These are phyloP conservation scores for Wickerhamomyces bovis DNA, from an alignment of 805 yeast species.

Conservation along the genomic window DNA sequence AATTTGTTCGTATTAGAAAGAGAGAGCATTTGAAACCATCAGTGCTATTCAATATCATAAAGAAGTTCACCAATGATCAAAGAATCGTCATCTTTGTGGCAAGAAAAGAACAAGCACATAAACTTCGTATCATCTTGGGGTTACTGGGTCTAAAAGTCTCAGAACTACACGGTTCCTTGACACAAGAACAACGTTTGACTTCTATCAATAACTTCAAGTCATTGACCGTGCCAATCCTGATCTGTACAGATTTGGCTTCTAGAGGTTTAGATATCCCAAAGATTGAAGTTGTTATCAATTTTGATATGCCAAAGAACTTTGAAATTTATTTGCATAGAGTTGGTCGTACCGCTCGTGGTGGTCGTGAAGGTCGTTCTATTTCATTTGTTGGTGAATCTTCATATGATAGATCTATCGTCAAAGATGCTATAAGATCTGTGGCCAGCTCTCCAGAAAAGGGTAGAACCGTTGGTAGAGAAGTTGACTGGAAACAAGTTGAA, in stretches of 20 bases:
- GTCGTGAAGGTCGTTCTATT: conserved; percentile 89
- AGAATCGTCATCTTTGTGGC: conserved; percentile 88
- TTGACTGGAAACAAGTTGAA: conserved; percentile 87
- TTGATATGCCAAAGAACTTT: conserved; percentile 89
- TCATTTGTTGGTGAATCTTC: conserved; percentile 90
- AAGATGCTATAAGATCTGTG: conserved; percentile 73
- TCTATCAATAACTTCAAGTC: conserved; percentile 80
- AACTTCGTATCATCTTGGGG: conserved; percentile 69
- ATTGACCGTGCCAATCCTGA: conserved; percentile 74
- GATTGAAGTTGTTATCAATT: conserved; percentile 90
- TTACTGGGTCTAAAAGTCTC: conserved; percentile 70
- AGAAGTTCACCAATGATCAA: conserved; percentile 54
- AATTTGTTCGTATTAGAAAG: conserved; percentile 90
- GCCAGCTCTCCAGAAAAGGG: conserved; percentile 37
- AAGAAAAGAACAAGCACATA: conserved; percentile 87
- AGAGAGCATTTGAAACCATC: conserved; percentile 84
- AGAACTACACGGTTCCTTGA: conserved; percentile 76
- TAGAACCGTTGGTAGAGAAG: conserved; percentile 80
- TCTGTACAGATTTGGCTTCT: conserved; percentile 97
- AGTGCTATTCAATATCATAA: conserved; percentile 63
- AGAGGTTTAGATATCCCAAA: conserved; percentile 99
- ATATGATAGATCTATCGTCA: conserved; percentile 87
- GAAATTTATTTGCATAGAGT: conserved; percentile 95
- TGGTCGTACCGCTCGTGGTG: conserved; percentile 99
- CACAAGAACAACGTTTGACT: conserved; percentile 89